Evolutionary conservation across 2,329 filamentous ascomycete genomes (phyloP).

Genomic region (Sporothrix variecibatus): DNA sequence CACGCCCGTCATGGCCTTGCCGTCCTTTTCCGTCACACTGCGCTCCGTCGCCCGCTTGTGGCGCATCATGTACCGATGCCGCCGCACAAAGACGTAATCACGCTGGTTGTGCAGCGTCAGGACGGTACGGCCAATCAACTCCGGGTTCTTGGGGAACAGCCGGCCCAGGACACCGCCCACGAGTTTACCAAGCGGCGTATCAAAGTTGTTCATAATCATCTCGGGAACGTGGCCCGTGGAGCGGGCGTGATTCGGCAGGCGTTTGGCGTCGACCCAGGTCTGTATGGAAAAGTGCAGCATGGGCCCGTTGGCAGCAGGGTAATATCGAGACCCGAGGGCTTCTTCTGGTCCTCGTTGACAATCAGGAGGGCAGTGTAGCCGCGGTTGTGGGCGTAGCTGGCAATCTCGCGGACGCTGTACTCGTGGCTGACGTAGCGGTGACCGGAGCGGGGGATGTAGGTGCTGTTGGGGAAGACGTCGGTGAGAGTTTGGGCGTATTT

Average conservation of each 20-base stretch:
- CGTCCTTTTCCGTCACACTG: constrained; percentile 77
- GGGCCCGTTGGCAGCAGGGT: constrained; percentile 78
- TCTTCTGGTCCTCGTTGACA: constrained; percentile 86
- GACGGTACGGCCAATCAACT: constrained; percentile 78
- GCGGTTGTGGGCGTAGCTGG: constrained; percentile 77
- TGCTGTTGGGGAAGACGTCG: constrained; percentile 79
- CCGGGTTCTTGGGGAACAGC: constrained; percentile 74
- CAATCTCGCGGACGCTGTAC: constrained; percentile 89
- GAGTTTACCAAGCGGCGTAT: constrained; percentile 84
- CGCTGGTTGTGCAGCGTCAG: constrained; percentile 93
- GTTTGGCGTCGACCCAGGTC: constrained; percentile 87
- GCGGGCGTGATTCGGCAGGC: constrained; percentile 84
- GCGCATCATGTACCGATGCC: constrained; percentile 90
- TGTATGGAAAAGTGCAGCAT: constrained; percentile 91
- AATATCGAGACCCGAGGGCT: constrained; percentile 77
- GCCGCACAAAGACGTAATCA: constrained; percentile 90
- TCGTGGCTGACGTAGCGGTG: constrained; percentile 80
- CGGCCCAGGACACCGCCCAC: constrained; percentile 82
- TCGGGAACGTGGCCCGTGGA: constrained; percentile 89
- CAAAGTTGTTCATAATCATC: constrained; percentile 89
- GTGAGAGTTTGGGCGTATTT: constrained; percentile 76
- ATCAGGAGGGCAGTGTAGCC: constrained; percentile 83
- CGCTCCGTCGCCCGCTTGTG: constrained; percentile 88
- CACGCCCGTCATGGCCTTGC: constrained; percentile 79
- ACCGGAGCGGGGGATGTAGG: constrained; percentile 82